phyloP scores from a whole-genome alignment of 2,329 filamentous ascomycete species.

The Chaetomium sp. region DNA sequence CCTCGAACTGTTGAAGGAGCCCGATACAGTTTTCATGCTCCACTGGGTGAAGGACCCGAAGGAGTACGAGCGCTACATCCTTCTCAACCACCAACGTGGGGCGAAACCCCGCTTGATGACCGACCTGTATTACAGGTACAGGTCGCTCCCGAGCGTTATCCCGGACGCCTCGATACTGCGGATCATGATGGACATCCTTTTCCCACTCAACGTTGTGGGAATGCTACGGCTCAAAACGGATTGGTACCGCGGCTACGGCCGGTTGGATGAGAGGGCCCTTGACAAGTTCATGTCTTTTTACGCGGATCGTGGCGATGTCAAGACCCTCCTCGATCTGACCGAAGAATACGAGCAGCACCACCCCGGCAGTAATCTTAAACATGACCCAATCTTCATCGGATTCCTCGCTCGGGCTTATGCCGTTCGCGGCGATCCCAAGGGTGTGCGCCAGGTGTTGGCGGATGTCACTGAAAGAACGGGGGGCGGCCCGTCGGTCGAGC shows the following conservation, averaged over 20 bases:
- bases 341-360: constrained; percentile 35
- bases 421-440: constrained; percentile 55
- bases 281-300: constrained; percentile 45
- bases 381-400: constrained; percentile 36
- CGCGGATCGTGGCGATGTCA: constrained; percentile 41
- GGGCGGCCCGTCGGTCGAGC: constrained; percentile 49
- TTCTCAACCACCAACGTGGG: constrained; percentile 24
- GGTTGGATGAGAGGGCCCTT: constrained; percentile 39
- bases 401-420: constrained; percentile 67
- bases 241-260: constrained; percentile 38
- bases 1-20: constrained; percentile 15
- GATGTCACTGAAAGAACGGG: constrained; percentile 48
- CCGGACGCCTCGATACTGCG: constrained; percentile 37
- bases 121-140: constrained; percentile 42
- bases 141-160: constrained; percentile 33
- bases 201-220: constrained; percentile 32
- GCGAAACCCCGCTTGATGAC: constrained; percentile 29
- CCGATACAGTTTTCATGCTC: constrained; percentile 34
- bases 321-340: constrained; percentile 40
- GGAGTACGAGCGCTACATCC: constrained; percentile 41
- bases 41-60: constrained; percentile 32
- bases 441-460: constrained; percentile 55
- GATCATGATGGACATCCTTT: constrained; percentile 40
- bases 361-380: constrained; percentile 5
- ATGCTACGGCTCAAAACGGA: constrained; percentile 44